phyloP scores from a whole-genome alignment of 495 filamentous ascomycete species.

The Thozetella sp. region DNA sequence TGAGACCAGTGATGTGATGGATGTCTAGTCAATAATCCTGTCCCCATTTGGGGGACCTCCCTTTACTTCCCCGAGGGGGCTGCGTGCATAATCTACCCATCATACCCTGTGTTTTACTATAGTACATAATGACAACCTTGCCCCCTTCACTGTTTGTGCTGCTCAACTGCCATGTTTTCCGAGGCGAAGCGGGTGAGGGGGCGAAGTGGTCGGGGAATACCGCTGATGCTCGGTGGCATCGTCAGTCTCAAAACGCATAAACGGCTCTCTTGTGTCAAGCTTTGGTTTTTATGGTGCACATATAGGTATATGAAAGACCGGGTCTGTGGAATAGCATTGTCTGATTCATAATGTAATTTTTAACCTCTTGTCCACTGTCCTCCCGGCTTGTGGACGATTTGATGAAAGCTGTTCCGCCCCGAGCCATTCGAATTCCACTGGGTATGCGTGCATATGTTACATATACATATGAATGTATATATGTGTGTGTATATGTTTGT shows the following conservation, averaged over 20 bases:
- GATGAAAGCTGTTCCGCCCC: background rate
- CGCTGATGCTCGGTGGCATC: background rate
- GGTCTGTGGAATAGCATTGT: constrained; percentile 1
- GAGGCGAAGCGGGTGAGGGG: background rate
- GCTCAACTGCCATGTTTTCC: background rate
- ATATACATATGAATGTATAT: too few species aligned
- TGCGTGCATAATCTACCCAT: constrained; percentile 1
- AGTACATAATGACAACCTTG: constrained; percentile 2
- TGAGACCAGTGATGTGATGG: background rate
- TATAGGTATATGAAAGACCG: background rate
- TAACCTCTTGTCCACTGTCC: background rate
- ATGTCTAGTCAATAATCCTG: background rate
- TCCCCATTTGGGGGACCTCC: background rate
- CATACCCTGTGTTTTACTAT: constrained; percentile 1
- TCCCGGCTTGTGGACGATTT: background rate
- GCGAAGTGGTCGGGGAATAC: background rate
- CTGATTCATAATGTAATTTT: constrained; percentile 1
- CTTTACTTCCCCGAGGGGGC: background rate
- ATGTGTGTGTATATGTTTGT: too few species aligned
- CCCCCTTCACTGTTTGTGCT: background rate
- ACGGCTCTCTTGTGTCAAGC: constrained; percentile 1
- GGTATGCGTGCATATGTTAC: background rate
- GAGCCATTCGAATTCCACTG: background rate
- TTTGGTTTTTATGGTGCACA: background rate
- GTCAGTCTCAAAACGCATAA: constrained; percentile 1